Percentiles rank a stretch among this genome's conserved stretches.
Conservation (phyloP, 495 filamentous ascomycete species). For the Cairneyella variabilis region DNA sequence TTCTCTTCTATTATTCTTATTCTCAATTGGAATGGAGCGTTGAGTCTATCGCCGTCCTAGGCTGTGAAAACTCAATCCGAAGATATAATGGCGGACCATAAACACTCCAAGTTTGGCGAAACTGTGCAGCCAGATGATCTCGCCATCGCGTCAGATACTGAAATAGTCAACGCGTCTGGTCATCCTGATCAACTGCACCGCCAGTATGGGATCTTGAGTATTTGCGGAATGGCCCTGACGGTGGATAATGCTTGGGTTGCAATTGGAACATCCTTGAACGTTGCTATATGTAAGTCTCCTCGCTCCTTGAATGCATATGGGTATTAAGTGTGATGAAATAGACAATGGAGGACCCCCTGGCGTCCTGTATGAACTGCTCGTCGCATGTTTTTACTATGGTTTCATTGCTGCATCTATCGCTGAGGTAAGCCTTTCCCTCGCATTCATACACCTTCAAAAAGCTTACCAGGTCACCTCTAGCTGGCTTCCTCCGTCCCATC, state of each 20-base stretch:
- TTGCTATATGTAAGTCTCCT: constrained; percentile 50
- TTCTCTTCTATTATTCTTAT: no score
- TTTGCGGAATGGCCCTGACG: constrained; percentile 51
- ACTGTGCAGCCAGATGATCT: not conserved
- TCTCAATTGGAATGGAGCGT: no score
- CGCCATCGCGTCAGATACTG: not conserved
- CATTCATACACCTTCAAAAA: not conserved
- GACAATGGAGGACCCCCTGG: constrained; percentile 56
- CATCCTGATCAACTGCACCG: constrained; percentile 52
- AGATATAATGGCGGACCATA: no score
- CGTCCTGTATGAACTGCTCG: constrained; percentile 50
- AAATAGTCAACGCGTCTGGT: constrained; percentile 46
- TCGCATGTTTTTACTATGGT: constrained; percentile 40
- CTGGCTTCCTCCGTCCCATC: constrained; percentile 76
- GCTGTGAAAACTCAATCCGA: no score
- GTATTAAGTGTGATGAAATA: no score
- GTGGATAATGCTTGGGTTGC: constrained; percentile 56
- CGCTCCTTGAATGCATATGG: no score
- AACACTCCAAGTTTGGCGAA: no score
- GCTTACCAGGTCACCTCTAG: constrained; percentile 43
- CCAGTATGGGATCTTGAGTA: constrained; percentile 49
- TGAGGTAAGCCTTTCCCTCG: constrained; percentile 29
- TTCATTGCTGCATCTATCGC: constrained; percentile 41
- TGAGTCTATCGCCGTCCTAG: no score
- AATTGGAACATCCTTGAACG: constrained; percentile 46